Conservation (phyloP, 805 yeast genomes). For the Hanseniaspora clermontiae region DNA sequence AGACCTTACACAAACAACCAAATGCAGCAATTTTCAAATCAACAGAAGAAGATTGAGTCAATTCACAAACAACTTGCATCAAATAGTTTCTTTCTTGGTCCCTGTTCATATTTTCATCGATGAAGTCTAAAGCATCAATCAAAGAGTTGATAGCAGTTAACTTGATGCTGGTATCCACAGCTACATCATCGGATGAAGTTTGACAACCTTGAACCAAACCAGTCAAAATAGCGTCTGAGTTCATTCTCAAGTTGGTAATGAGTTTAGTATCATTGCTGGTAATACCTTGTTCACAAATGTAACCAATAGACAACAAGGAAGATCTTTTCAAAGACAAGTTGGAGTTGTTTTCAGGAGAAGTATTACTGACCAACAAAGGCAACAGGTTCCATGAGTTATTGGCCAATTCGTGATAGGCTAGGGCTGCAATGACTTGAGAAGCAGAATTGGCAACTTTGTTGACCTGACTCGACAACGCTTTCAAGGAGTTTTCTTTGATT, state of each 20-base stretch:
- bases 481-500: constrained; percentile 68
- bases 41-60: constrained; percentile 76
- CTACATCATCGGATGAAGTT: constrained; percentile 15
- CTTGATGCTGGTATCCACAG: constrained; percentile 72
- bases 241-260: constrained; percentile 28
- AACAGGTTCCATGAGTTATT: constrained; percentile 78
- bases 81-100: constrained; percentile 94
- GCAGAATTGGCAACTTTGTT: constrained; percentile 71
- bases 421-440: constrained; percentile 90
- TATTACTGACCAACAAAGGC: constrained; percentile 71
- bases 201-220: constrained; percentile 97
- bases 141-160: constrained; percentile 85
- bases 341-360: constrained; percentile 64
- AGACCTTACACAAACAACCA: constrained; percentile 86
- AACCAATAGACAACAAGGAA: constrained; percentile 80
- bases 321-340: constrained; percentile 67
- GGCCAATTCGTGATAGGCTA: constrained; percentile 92
- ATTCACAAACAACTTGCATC: constrained; percentile 98
- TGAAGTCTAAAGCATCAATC: constrained; percentile 80
- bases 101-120: constrained; percentile 72
- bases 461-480: constrained; percentile 31
- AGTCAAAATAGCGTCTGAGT: constrained; percentile 66
- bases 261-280: constrained; percentile 1
- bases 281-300: constrained; percentile 77
- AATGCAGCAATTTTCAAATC: constrained; percentile 89